These are phyloP conservation scores for Xylaria flabelliformis DNA, from an alignment of 495 filamentous ascomycete genomes.

Conservation along the genomic window DNA sequence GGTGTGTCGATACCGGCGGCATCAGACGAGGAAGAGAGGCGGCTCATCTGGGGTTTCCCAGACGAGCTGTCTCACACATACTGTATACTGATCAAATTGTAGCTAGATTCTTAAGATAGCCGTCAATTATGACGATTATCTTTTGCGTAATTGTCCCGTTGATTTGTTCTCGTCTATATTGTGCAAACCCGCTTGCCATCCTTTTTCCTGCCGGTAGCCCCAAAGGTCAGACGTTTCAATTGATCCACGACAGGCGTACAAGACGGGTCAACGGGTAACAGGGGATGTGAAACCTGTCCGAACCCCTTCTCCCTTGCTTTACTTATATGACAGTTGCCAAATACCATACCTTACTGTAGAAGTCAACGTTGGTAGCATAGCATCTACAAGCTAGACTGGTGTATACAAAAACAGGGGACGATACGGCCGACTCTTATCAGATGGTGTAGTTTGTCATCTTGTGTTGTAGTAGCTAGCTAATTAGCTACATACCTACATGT, in stretches of 20 bases:
- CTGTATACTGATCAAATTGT: constrained; percentile 27
- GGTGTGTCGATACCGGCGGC: not conserved
- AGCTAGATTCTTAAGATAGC: constrained; percentile 23
- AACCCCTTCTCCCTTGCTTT: not conserved
- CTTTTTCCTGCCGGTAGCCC: not conserved
- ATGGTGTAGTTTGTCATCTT: not conserved
- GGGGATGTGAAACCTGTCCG: constrained; percentile 14
- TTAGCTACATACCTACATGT: too few species aligned
- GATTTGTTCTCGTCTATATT: not conserved
- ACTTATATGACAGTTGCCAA: not conserved
- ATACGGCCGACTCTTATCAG: not conserved
- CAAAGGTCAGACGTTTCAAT: not conserved
- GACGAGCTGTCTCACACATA: not conserved
- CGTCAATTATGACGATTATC: constrained; percentile 7
- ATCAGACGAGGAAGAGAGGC: constrained; percentile 6
- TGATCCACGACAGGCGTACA: not conserved
- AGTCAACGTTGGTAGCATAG: not conserved
- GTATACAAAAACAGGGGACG: not conserved
- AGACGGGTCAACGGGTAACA: not conserved
- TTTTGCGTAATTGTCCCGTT: not conserved
- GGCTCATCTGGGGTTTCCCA: not conserved
- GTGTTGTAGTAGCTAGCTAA: not conserved
- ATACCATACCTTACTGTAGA: too few species aligned
- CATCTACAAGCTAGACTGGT: not conserved
- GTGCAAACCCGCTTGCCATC: not conserved